Evolutionary conservation across 208 protist species (phyloP).

Genomic region (Trypanosoma cruzi): DNA sequence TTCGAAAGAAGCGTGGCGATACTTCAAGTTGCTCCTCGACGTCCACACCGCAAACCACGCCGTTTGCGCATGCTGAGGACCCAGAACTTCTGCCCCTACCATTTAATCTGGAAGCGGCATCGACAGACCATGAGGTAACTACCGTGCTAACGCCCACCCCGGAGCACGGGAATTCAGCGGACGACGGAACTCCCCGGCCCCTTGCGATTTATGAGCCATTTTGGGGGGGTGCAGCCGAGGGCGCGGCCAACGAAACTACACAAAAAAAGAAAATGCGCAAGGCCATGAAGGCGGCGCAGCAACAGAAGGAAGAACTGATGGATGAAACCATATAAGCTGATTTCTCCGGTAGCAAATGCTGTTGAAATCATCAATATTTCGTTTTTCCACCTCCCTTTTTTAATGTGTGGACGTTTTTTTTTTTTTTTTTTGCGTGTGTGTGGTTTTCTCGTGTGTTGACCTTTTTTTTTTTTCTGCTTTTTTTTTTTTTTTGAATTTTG

Average conservation of each 20-base stretch:
- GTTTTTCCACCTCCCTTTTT: too few species aligned
- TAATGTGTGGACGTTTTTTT: neutral
- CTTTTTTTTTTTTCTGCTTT: neutral
- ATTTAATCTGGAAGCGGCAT: conserved; percentile 11
- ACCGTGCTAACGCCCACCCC: neutral
- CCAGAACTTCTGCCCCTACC: neutral
- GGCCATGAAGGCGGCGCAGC: neutral
- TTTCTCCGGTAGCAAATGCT: too few species aligned
- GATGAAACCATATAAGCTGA: neutral
- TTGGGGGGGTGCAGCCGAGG: neutral
- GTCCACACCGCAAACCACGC: conserved; percentile 40
- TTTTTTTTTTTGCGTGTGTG: neutral
- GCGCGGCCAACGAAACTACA: conserved; percentile 6
- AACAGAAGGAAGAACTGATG: neutral
- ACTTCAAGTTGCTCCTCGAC: conserved; percentile 42
- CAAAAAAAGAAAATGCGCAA: conserved; percentile 28
- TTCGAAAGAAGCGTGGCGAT: conserved; percentile 53
- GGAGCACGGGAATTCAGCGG: neutral
- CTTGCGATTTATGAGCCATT: conserved; percentile 15
- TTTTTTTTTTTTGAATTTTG: neutral
- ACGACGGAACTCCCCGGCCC: neutral
- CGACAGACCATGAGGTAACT: neutral
- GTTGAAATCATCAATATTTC: too few species aligned
- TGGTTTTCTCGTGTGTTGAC: too few species aligned
- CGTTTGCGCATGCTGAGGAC: conserved; percentile 7